These are phyloP conservation scores for Phytophthora niederhauseri DNA, from an alignment of 352 stramenopile genomes.

Conservation along the genomic window DNA sequence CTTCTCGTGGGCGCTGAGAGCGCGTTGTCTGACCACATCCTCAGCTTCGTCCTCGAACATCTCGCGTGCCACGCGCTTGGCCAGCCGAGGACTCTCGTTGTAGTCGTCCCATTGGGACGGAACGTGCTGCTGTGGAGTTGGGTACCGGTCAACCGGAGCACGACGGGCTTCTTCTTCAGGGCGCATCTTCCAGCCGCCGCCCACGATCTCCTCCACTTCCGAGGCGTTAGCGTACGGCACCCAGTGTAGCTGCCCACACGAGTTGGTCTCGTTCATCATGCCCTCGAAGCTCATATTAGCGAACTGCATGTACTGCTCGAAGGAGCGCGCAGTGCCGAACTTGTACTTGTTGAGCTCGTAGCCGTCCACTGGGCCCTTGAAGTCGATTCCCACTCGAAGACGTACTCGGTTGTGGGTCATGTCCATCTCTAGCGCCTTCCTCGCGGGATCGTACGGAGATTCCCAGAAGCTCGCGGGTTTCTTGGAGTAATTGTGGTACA, in stretches of 20 bases:
- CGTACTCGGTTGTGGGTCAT: slow-evolving; percentile 59
- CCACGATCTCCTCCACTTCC: slow-evolving; percentile 52
- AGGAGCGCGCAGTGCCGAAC: slow-evolving; percentile 53
- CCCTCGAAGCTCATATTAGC: slow-evolving; percentile 52
- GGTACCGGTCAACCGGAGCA: slow-evolving; percentile 6
- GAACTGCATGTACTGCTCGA: slow-evolving; percentile 59
- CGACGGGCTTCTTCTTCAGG: slow-evolving; percentile 7
- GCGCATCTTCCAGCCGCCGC: slow-evolving; percentile 45
- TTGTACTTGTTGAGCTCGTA: slow-evolving; percentile 57
- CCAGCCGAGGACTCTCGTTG: background rate
- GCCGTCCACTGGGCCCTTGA: slow-evolving; percentile 55
- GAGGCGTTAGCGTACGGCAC: slow-evolving; percentile 53
- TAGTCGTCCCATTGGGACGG: slow-evolving; percentile 18
- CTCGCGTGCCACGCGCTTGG: slow-evolving; percentile 14
- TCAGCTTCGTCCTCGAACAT: slow-evolving; percentile 26
- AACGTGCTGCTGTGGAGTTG: slow-evolving; percentile 16
- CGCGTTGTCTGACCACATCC: slow-evolving; percentile 12
- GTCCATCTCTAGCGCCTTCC: slow-evolving; percentile 47
- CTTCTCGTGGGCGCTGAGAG: slow-evolving; percentile 32
- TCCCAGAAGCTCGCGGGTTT: slow-evolving; percentile 61
- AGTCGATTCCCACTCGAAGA: slow-evolving; percentile 49
- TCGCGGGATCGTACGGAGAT: slow-evolving; percentile 40
- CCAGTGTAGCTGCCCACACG: slow-evolving; percentile 65
- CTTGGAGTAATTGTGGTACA: slow-evolving; percentile 76
- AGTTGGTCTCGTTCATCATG: slow-evolving; percentile 58